Percentiles rank a stretch among this genome's conserved stretches.
Conservation (phyloP, 2,329 filamentous ascomycete genomes). For the Cryphonectria naterciae region DNA sequence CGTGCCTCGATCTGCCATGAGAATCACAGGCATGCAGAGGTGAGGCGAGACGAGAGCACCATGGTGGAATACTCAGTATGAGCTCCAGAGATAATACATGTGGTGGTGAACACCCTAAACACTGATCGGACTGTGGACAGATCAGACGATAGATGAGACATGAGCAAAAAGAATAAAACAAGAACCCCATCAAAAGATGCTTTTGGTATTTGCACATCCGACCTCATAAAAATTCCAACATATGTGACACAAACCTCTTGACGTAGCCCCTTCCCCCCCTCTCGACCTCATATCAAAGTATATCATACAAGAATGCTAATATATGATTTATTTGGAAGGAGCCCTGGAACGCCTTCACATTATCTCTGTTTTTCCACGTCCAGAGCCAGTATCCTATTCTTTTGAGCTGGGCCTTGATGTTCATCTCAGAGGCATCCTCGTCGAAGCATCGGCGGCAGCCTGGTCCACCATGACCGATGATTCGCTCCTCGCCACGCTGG, state of each 20-base stretch:
- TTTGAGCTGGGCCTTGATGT: not conserved
- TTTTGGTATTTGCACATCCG: slow-evolving; percentile 6
- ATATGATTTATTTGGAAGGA: slow-evolving; percentile 13
- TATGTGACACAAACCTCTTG: not conserved
- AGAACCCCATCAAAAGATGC: not conserved
- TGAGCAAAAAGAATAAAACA: not conserved
- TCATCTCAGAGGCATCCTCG: slow-evolving; percentile 18
- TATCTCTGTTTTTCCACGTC: not conserved
- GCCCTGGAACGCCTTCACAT: not conserved
- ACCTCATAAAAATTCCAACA: not conserved
- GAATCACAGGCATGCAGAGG: slow-evolving; percentile 33
- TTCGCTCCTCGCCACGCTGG: slow-evolving; percentile 36
- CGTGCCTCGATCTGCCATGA: slow-evolving; percentile 36
- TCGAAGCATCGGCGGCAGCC: slow-evolving; percentile 36
- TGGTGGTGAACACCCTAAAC: not conserved
- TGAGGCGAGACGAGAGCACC: not conserved
- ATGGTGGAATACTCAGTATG: not conserved
- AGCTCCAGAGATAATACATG: not conserved
- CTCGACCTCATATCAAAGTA: slow-evolving; percentile 26
- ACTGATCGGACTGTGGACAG: not conserved
- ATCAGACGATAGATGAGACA: not conserved
- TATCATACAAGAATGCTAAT: slow-evolving; percentile 18
- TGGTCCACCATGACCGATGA: slow-evolving; percentile 29
- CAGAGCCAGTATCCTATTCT: not conserved
- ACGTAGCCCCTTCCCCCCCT: slow-evolving; percentile 21